phyloP scores from a whole-genome alignment of 2,329 filamentous ascomycete species.

The Pyricularia grisea region DNA sequence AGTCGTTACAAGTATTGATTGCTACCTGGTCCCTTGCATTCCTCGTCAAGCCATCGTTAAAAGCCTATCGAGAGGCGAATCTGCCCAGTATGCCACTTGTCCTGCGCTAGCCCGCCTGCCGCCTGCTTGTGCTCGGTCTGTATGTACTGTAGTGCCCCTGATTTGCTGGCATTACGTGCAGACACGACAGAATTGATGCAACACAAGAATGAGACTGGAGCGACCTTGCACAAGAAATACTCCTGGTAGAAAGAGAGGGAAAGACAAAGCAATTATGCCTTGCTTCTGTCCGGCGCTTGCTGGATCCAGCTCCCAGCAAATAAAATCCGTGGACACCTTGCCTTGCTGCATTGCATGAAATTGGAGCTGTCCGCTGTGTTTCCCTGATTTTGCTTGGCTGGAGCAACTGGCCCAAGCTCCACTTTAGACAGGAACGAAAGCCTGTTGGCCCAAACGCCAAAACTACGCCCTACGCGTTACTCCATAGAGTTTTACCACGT shows the following conservation, averaged over 20 bases:
- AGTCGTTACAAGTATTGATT: too few relatives aligned
- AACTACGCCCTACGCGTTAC: slow-evolving; percentile 1
- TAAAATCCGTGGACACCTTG: neutral
- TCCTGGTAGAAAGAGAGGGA: neutral
- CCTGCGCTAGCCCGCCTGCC: neutral
- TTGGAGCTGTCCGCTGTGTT: neutral
- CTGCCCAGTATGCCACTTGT: neutral
- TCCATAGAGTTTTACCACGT: slow-evolving; percentile 17
- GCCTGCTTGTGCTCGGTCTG: neutral
- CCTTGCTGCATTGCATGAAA: neutral
- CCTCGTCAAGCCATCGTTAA: neutral
- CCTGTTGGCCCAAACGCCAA: neutral
- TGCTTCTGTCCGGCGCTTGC: neutral
- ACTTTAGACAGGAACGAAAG: neutral
- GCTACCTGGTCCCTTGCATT: neutral
- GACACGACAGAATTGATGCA: neutral
- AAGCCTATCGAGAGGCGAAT: neutral
- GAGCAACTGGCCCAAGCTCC: neutral
- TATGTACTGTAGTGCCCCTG: neutral
- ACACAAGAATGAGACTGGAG: neutral
- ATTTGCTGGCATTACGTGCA: neutral
- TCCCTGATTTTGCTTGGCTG: neutral
- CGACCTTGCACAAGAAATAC: neutral
- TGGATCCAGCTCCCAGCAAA: slow-evolving; percentile 2
- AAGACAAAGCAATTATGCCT: neutral